Evolutionary conservation across 2,329 filamentous ascomycete species (phyloP).

Genomic region (Xylariaceae sp.): DNA sequence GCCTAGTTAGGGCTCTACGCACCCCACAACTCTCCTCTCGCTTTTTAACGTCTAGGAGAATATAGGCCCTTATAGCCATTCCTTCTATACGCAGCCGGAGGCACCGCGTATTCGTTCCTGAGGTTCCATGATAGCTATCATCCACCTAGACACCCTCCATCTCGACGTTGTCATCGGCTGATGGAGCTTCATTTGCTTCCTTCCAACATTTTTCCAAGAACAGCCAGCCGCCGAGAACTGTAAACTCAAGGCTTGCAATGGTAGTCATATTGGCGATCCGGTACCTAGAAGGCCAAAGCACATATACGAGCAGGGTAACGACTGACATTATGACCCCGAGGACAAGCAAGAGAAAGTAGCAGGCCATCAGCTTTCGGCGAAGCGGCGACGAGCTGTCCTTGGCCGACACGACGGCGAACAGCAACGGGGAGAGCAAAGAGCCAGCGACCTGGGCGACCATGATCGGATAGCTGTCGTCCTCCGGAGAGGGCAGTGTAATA

Average conservation of each 20-base stretch:
- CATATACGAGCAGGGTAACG: slow-evolving; percentile 14
- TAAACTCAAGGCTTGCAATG: slow-evolving; percentile 12
- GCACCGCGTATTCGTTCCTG: too few relatives aligned
- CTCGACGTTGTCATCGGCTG: slow-evolving; percentile 4
- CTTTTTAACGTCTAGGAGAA: too few relatives aligned
- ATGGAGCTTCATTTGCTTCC: background rate
- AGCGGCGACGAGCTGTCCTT: slow-evolving; percentile 3
- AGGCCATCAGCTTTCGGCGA: slow-evolving; percentile 7
- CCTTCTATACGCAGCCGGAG: too few relatives aligned
- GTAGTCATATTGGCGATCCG: slow-evolving; percentile 7
- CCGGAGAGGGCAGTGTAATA: slow-evolving; percentile 3
- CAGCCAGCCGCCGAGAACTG: slow-evolving; percentile 17
- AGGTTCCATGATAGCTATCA: too few relatives aligned
- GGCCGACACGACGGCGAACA: slow-evolving; percentile 13
- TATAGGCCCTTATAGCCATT: too few relatives aligned
- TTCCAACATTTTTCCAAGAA: slow-evolving; percentile 17
- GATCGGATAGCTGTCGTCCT: slow-evolving; percentile 9
- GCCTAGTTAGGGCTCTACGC: too few relatives aligned
- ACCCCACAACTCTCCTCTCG: too few relatives aligned
- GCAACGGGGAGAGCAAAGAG: slow-evolving; percentile 11
- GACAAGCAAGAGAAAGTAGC: slow-evolving; percentile 10
- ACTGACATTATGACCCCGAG: slow-evolving; percentile 15
- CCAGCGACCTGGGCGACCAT: slow-evolving; percentile 13
- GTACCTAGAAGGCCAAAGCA: slow-evolving; percentile 12
- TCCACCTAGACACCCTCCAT: too few relatives aligned